Evolutionary conservation across 192 early-diverging fungal species (phyloP), one percentile per base, ranked within the genome.

Genomic region (Coemansia javaensis): DNA sequence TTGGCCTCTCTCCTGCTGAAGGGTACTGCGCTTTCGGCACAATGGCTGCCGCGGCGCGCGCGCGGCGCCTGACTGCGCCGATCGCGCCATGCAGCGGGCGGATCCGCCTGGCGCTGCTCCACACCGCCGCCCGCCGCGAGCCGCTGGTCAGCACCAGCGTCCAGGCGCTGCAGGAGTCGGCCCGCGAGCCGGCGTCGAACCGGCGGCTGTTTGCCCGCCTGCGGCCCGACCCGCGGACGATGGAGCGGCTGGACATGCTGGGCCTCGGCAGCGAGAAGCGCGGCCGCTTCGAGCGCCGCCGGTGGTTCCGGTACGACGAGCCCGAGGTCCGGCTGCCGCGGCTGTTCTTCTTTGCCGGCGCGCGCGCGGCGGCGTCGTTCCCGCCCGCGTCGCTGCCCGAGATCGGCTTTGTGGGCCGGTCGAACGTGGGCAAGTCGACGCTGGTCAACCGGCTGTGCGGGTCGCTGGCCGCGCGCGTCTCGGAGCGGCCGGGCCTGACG

Each of bases 341-440:
- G 34, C 47, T 69, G 13, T 25, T 35, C 5, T 77, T 77, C 42
- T 71, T 77, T 56, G 75, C 75, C 2, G 75, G 75, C 11, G 75
- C 75, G 3, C 58, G 67, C 34, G 22, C 31, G 11, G 42, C 59
- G 10, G 24, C 43, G 17, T 77, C 75, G 49, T 77, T 77, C 31
- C 75, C 75, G 4, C 16, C 30, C 7, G 54, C 36, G 39, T 38
- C 50, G 24, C 51, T 77, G n/a, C 67, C 75, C 2, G 75, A 71
- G 45, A 48, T 77, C 10, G 75, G 62, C 43, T 59, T 77, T 54
- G 58, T 77, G 37, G 86, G 86, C 10, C 64, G 87, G 24, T 88
- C 85, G 0, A 90, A 90, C 60, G 87, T 90, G 7, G 87, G 87
- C 23, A 90, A 90, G 48, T 90, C 87, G 14, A 83, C 81, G 32